Evolutionary conservation across 805 yeast genomes (phyloP), one percentile per base, ranked within the genome.

Genomic region (Metschnikowia anglica): DNA sequence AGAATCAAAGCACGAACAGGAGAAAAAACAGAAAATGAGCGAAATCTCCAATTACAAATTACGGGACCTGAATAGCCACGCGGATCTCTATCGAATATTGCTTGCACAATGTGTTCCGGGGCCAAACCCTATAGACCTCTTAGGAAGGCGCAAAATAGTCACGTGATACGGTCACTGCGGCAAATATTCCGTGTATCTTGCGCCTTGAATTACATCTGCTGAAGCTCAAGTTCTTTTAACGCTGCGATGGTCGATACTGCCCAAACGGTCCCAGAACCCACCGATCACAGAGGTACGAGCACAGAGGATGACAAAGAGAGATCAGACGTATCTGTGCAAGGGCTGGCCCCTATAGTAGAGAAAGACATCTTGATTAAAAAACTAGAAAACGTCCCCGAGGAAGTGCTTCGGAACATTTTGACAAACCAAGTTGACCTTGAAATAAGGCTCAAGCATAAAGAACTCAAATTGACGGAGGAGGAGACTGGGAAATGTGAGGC

Each of bases 401-500:
- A 52, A 17, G 46, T 48, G 17, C 55, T 53, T 27, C 53, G 56
- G 9, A 44, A 33, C 34, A 60, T 67, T 27, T 56, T 72, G 33
- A 58, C 65, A 38, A 65, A 75, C 44, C 80, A 79, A 49, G 63
- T 81, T 15, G 83, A 81, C 55, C 55, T 81, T 34, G 86, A 81
- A 51, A 78, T 81, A 10, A 54, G 83, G 21, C 60, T 82, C 37
- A 81, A 79, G 41, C 83, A 81, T 59, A 71, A 75, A 44, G 86
- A 83, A 56, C 56, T 74, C 34, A 63, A 69, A 28, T 57, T 72
- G 16, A 67, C 80, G 1, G 74, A 77, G 40, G 70, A 71, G 30
- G 86, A 81, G 51, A 68, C 80, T 1, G 70, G 73, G 11, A 77
- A 77, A 49, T 77, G 81, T 25, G 81, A 80, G 54, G 70, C 82